A percentile compares a stretch with the other conserved stretches of the same genome.
Evolutionary conservation across 495 filamentous ascomycete genomes (phyloP).

Genomic region (Niebla homalea): DNA sequence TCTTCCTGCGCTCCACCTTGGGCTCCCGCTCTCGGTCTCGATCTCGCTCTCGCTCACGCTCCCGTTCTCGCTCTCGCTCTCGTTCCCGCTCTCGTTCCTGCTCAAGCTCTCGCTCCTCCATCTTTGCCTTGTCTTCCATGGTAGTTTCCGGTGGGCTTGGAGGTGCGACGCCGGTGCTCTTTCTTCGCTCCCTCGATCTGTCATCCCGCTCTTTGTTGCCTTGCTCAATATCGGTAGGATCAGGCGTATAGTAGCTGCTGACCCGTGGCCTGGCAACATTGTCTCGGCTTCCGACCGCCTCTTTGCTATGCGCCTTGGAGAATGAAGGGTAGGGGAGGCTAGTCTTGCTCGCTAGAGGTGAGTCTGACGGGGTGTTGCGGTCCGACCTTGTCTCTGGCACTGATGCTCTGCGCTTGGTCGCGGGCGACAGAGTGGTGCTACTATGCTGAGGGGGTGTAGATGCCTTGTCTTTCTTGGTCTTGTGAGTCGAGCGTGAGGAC

Average conservation of each 20-base stretch:
- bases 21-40: constrained; percentile 23
- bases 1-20: constrained; percentile 27
- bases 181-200: constrained; percentile 8
- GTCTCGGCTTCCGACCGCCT: constrained; percentile 52
- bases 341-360: constrained; percentile 38
- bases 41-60: no score
- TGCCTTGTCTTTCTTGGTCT: constrained; percentile 35
- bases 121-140: constrained; percentile 28
- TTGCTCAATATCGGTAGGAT: constrained; percentile 61
- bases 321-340: constrained; percentile 74
- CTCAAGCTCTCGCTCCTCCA: constrained; percentile 26
- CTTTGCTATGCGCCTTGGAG: constrained; percentile 82
- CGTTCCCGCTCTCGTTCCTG: constrained; percentile 26
- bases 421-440: constrained; percentile 21
- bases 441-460: constrained; percentile 25
- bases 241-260: constrained; percentile 58
- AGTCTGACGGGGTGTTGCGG: constrained; percentile 26
- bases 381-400: constrained; percentile 36
- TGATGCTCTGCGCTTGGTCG: constrained; percentile 33
- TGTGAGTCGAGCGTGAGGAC: constrained; percentile 26
- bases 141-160: constrained; percentile 53
- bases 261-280: constrained; percentile 32
- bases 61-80: constrained; percentile 23
- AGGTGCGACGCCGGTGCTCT: constrained; percentile 25
- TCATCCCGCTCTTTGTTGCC: constrained; percentile 22